Base-by-base conservation (phyloP, 495 filamentous ascomycete species). In the Friedmanniomyces simplex region DNA sequence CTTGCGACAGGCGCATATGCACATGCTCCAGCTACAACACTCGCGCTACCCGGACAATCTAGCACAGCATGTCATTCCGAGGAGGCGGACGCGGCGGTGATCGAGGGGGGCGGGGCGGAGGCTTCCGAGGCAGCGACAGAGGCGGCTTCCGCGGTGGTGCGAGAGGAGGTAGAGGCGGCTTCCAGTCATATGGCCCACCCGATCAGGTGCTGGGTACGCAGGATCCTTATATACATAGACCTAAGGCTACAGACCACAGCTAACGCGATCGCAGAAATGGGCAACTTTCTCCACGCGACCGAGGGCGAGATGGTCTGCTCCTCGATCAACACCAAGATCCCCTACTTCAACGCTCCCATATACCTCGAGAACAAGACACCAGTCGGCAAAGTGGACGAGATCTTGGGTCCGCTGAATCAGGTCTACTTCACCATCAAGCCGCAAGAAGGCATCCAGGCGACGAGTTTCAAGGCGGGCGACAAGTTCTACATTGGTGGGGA, bases 401-500 rank as follows among this genome's bases (percentile, higher is more conserved):
- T 96, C 59, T 82, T 96, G 51, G 90, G 90, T 39, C 88, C 91
- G 51, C 84, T 98, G 70, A 96, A 94, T 77, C 85, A 95, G 71
- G 89, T 97, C 57, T 95, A 84, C 77, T 98, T 98, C 82, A 97
- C 93, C 58, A 82, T 98, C 71, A 97, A 96, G 75, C 89, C 94
- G 39, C 80, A 88, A 67, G 90, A 96, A 67, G 93, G 93, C 65
- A 96, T 98, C 73, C 84, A 93, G 67, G 91, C 93, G 45, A 81
- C 82, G 20, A 94, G 88, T 1, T 98, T 97, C 84, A 95, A 95
- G 73, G 67, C 81, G 54, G 93, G 94, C 60, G 93, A 98, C 77
- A 96, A 93, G 75, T 91, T 98, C 71, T 98, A 83, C 77, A 96
- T 98, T 64, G 87, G 85, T 47, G 81, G 82, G 48, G 93, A 98